These are phyloP conservation scores for Psilocybe sp. DNA, from an alignment of 768 basidiomycete species.

Conservation along the genomic window DNA sequence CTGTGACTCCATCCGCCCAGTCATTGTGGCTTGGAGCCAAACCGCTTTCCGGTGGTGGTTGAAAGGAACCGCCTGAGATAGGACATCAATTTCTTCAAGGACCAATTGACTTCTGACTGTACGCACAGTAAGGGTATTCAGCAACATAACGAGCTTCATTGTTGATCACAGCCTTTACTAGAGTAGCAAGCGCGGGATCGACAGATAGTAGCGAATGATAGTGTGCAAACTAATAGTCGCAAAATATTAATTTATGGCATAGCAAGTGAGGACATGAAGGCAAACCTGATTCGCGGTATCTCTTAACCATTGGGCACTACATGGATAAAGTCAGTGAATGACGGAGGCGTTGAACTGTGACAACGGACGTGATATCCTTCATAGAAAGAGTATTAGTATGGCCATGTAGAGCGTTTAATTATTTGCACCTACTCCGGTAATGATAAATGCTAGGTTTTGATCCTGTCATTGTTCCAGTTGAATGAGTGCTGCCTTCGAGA, in stretches of 20 bases:
- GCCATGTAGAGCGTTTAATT: background rate
- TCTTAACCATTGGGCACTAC: constrained; percentile 79
- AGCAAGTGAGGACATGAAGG: background rate
- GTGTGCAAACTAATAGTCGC: constrained; percentile 57
- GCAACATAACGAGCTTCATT: constrained; percentile 74
- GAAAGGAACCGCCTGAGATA: constrained; percentile 61
- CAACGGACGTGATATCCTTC: constrained; percentile 70
- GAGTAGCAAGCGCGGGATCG: constrained; percentile 56
- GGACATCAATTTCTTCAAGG: background rate
- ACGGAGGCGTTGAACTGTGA: background rate
- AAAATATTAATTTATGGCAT: background rate
- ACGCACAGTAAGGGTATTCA: constrained; percentile 68
- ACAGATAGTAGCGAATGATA: constrained; percentile 57
- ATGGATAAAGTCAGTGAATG: constrained; percentile 5
- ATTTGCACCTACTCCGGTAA: constrained; percentile 59
- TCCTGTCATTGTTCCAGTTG: constrained; percentile 31
- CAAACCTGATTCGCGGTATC: constrained; percentile 76
- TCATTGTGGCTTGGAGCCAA: constrained; percentile 61
- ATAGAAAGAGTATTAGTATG: background rate
- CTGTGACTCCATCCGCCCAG: constrained; percentile 66
- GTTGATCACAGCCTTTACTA: constrained; percentile 81
- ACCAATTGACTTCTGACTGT: background rate
- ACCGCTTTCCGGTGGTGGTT: constrained; percentile 76
- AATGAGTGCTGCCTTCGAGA: background rate
- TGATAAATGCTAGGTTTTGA: constrained; percentile 75